phyloP scores from a whole-genome alignment of 108 stramenopile genomes.

The Discostella stelligeroides region DNA sequence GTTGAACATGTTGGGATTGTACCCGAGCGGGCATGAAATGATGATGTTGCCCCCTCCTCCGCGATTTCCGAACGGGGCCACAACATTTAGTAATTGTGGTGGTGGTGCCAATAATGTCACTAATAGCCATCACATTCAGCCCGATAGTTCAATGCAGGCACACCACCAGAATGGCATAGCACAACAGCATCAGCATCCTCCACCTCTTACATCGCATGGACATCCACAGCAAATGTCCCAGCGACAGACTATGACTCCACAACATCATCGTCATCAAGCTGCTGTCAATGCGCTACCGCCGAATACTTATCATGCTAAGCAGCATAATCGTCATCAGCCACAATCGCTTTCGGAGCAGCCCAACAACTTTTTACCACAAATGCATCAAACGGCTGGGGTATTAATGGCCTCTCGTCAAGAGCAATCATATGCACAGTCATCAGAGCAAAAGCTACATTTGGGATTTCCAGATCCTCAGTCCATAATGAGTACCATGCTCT shows the following conservation, averaged over 20 bases:
- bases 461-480: slow-evolving; percentile 26
- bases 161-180: neutral
- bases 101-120: neutral
- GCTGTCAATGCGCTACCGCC: neutral
- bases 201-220: neutral
- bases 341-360: too few species aligned
- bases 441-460: slow-evolving; percentile 7
- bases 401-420: neutral
- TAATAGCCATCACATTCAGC: slow-evolving; percentile 14
- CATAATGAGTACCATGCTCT: neutral
- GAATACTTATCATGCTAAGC: neutral
- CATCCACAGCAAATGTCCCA: slow-evolving; percentile 1
- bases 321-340: neutral
- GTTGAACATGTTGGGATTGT: slow-evolving; percentile 59
- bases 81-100: slow-evolving; percentile 1
- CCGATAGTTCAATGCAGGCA: neutral
- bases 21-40: slow-evolving; percentile 57
- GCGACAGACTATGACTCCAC: neutral
- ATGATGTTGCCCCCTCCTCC: slow-evolving; percentile 78
- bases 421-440: slow-evolving; percentile 18
- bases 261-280: neutral
- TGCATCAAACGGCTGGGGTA: neutral
- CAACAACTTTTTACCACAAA: slow-evolving; percentile 15
- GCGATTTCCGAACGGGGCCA: slow-evolving; percentile 38
- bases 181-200: slow-evolving; percentile 1